These are phyloP conservation scores for Calonectria henricotiae DNA, from an alignment of 2,329 filamentous ascomycete genomes.

Conservation along the genomic window DNA sequence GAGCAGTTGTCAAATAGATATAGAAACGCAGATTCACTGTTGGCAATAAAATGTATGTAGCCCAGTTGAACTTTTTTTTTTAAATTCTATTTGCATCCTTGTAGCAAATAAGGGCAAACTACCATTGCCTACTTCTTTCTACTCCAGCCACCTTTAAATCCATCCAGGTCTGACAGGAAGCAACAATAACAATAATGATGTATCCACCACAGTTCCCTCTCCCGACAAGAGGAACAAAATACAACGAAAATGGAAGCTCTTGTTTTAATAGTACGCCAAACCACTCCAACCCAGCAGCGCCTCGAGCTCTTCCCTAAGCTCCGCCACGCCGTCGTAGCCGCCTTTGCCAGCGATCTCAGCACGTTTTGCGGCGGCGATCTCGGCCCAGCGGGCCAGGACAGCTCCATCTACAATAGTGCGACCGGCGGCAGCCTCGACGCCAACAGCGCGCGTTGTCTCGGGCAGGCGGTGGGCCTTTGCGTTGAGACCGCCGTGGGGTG, in stretches of 20 bases:
- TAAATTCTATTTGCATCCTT: slow-evolving; percentile 1
- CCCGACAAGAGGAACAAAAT: neutral
- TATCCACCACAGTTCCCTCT: neutral
- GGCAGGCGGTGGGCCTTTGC: slow-evolving; percentile 82
- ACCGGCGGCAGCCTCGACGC: slow-evolving; percentile 73
- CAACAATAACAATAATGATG: neutral
- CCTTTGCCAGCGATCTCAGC: slow-evolving; percentile 83
- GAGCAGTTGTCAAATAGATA: no score
- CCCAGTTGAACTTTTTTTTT: neutral
- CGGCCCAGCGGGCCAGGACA: slow-evolving; percentile 82
- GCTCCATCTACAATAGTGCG: slow-evolving; percentile 84
- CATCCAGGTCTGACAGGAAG: neutral
- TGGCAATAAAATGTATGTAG: neutral
- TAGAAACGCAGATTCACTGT: no score
- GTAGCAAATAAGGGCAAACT: slow-evolving; percentile 1
- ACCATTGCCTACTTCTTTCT: neutral
- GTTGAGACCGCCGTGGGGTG: slow-evolving; percentile 86
- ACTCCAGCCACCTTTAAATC: neutral
- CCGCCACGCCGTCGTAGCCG: slow-evolving; percentile 76
- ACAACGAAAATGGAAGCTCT: neutral
- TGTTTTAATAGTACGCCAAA: slow-evolving; percentile 68
- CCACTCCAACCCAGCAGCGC: slow-evolving; percentile 76
- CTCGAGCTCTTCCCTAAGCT: slow-evolving; percentile 80
- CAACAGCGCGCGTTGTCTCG: slow-evolving; percentile 63
- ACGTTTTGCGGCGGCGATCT: slow-evolving; percentile 80